These are phyloP conservation scores for Dacryopinax primogenitus DNA, from an alignment of 768 basidiomycete species.

Conservation along the genomic window DNA sequence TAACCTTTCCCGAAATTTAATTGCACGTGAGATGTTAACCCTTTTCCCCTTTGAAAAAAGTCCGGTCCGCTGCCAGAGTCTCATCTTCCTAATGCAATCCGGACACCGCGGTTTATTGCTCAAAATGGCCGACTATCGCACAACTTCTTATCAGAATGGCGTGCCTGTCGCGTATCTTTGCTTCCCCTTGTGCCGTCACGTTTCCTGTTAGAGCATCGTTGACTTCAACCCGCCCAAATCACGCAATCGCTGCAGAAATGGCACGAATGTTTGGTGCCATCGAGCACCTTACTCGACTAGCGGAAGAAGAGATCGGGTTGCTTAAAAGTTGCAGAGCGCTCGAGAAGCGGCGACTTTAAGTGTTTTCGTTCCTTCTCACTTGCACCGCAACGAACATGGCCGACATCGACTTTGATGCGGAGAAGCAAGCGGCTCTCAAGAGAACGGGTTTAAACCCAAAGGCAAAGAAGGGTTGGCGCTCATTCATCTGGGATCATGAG, in stretches of 20 bases:
- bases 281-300: neutral
- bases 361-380: neutral
- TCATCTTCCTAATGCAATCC: slow-evolving; percentile 5
- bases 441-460: neutral
- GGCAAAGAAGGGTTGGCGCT: neutral
- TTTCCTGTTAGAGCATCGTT: neutral
- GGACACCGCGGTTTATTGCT: neutral
- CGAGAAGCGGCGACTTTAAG: neutral
- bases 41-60: neutral
- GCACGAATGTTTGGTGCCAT: neutral
- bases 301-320: neutral
- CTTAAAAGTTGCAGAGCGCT: slow-evolving; percentile 1
- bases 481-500: slow-evolving; percentile 4
- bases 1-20: neutral
- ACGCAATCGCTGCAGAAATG: neutral
- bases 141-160: slow-evolving; percentile 8
- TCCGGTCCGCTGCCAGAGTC: neutral
- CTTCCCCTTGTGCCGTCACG: neutral
- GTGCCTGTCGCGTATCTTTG: neutral
- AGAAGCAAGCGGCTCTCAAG: neutral
- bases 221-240: neutral
- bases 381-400: neutral
- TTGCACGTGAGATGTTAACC: neutral
- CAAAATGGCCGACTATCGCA: slow-evolving; percentile 8
- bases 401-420: slow-evolving; percentile 1